Evolutionary conservation across 2,329 filamentous ascomycete species (phyloP).

Genomic region (Aspergillus texensis): DNA sequence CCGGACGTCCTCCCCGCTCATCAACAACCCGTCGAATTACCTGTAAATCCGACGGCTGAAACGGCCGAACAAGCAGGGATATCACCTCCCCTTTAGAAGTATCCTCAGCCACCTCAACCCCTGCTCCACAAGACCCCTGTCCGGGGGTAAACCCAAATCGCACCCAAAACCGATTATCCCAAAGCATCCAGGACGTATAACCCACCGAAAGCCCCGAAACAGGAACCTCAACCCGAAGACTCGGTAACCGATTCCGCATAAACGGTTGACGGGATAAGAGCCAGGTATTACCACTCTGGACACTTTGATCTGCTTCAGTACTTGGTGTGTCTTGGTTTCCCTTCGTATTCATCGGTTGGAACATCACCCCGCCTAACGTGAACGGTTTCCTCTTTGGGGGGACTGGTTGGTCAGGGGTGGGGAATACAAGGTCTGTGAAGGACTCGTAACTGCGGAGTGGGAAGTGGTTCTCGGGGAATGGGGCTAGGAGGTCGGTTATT

Average conservation of each 20-base stretch:
- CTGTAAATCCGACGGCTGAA: constrained; percentile 35
- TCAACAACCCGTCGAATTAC: constrained; percentile 20
- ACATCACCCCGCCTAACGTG: constrained; percentile 53
- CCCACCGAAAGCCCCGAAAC: constrained; percentile 2
- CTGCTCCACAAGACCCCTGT: not conserved
- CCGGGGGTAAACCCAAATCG: constrained; percentile 41
- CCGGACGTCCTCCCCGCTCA: constrained; percentile 1
- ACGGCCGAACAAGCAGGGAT: constrained; percentile 45
- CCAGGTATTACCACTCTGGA: constrained; percentile 33
- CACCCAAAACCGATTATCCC: constrained; percentile 62
- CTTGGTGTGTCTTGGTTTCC: not conserved
- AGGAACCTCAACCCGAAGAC: constrained; percentile 22
- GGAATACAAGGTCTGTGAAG: constrained; percentile 48
- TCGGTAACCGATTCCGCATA: constrained; percentile 30
- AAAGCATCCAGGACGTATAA: constrained; percentile 44
- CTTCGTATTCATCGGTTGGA: constrained; percentile 41
- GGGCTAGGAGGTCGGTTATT: constrained; percentile 54
- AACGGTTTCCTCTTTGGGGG: constrained; percentile 32
- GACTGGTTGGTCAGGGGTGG: constrained; percentile 14
- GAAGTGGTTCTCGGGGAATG: constrained; percentile 45
- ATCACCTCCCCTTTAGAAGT: not conserved
- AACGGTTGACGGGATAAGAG: constrained; percentile 43
- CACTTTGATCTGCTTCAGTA: not conserved
- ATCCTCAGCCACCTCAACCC: not conserved
- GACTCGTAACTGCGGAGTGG: constrained; percentile 46